Percentiles rank a stretch among this genome's conserved stretches.
phyloP scores from a whole-genome alignment of 2,329 filamentous ascomycete genomes.

The Cylindrodendrum hubeiense region DNA sequence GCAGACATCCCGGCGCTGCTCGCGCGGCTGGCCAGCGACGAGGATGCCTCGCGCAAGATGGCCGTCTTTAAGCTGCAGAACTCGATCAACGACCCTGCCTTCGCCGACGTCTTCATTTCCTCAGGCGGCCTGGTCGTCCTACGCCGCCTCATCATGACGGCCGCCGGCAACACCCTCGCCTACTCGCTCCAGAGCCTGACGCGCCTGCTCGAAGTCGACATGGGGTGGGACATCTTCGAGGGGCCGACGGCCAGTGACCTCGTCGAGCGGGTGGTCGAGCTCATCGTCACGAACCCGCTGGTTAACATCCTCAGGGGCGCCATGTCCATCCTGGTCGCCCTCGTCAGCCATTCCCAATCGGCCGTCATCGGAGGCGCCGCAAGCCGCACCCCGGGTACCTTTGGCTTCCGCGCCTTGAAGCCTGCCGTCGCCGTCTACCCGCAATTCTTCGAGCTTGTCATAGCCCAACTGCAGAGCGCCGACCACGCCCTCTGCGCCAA shows the following conservation, averaged over 20 bases:
- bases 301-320: slow-evolving; percentile 97
- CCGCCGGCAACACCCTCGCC: slow-evolving; percentile 92
- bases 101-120: slow-evolving; percentile 95
- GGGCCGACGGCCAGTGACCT: slow-evolving; percentile 72
- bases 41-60: slow-evolving; percentile 97
- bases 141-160: slow-evolving; percentile 84
- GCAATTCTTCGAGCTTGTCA: slow-evolving; percentile 93
- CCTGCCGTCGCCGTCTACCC: slow-evolving; percentile 92
- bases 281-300: slow-evolving; percentile 93
- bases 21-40: slow-evolving; percentile 73
- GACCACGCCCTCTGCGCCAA: slow-evolving; percentile 97
- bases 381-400: slow-evolving; percentile 67
- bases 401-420: slow-evolving; percentile 92
- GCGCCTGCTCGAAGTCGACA: slow-evolving; percentile 91
- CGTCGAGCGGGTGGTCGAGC: slow-evolving; percentile 83
- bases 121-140: slow-evolving; percentile 87
- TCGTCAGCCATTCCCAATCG: slow-evolving; percentile 87
- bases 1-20: slow-evolving; percentile 75
- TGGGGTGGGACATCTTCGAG: slow-evolving; percentile 94
- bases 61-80: slow-evolving; percentile 98
- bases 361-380: slow-evolving; percentile 52
- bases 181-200: slow-evolving; percentile 93
- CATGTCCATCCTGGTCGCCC: slow-evolving; percentile 95
- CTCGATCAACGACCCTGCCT: slow-evolving; percentile 94
- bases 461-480: slow-evolving; percentile 90